Base-by-base conservation (phyloP, 192 early-diverging fungal species). In the Coemansia sp. region DNA sequence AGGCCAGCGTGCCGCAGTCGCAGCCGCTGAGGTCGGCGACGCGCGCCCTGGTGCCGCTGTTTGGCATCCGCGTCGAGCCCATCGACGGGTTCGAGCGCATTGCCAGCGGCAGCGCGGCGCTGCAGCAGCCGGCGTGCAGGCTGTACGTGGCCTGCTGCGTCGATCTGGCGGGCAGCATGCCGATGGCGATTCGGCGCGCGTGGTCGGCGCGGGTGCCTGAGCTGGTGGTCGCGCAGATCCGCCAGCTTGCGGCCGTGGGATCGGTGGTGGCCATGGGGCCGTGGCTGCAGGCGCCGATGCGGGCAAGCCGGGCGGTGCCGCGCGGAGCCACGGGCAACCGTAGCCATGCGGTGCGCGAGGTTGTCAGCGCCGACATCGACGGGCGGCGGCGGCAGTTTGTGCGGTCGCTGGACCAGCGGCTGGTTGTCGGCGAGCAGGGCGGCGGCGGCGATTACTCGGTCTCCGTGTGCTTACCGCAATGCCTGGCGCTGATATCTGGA, bases 1-100 rank as follows among this genome's bases (percentile, higher is more conserved):
- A 80, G 64, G 67, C 77, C 48, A 80, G 77, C 59, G 65, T 80
- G 28, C 77, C 77, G n/a, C 64, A 55, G 18, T 64, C 77, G 51
- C 77, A 74, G 72, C 77, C 77, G 9, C 55, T 69, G 29, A 49
- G 60, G 19, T 61, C 77, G 7, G 67, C 54, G 3, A 50, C 50
- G 16, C 64, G 77, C 6, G 72, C 72, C 8, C 34, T 55, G 7
- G 49, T 80, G 22, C 42, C 72, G 25, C 50, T 80, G 23, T 68
- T 65, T 4, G 77, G 60, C 2, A 55, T 80, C 20, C 72, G 60
- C 32, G 47, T 74, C n/a, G 71, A 74, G 45, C 77, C 77, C 11
- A 65, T 80, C n/a, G 77, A 80, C 36, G 66, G 61, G 36, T 68
- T 66, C 34, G 75, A 78, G 67, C 75, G 75, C 19, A 60, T 72